Conservation (phyloP, 768 basidiomycete genomes). For the Tricholoma matsutake region DNA sequence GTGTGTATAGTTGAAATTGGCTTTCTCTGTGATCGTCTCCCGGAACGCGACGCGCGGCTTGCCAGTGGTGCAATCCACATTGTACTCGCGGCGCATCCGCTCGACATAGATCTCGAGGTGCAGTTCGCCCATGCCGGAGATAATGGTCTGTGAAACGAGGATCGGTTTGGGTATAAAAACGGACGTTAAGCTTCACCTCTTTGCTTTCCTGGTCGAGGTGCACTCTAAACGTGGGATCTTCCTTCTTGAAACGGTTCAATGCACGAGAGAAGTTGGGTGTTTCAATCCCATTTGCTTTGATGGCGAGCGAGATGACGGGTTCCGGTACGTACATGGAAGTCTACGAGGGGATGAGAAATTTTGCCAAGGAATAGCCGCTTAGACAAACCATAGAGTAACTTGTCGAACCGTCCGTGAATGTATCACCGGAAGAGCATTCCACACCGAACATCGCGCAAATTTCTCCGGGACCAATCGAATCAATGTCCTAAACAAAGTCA, state of each 20-base stretch:
- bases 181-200: constrained; percentile 51
- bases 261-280: constrained; percentile 96
- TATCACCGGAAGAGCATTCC: constrained; percentile 96
- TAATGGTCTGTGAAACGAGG: constrained; percentile 72
- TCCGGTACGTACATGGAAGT: constrained; percentile 99
- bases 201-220: constrained; percentile 93
- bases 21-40: constrained; percentile 84
- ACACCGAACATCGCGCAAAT: constrained; percentile 99
- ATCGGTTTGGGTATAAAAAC: neutral
- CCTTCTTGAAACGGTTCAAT: constrained; percentile 95
- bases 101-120: constrained; percentile 99
- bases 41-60: constrained; percentile 97
- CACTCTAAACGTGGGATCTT: constrained; percentile 98
- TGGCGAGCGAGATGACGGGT: constrained; percentile 93
- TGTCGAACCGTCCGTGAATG: constrained; percentile 90
- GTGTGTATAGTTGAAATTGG: constrained; percentile 88
- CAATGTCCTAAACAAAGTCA: constrained; percentile 67
- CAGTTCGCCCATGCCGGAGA: constrained; percentile 99
- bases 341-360: constrained; percentile 37
- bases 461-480: constrained; percentile 92
- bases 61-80: constrained; percentile 88
- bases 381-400: constrained; percentile 85
- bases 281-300: constrained; percentile 90
- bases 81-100: constrained; percentile 97
- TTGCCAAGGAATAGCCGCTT: neutral